phyloP scores from a whole-genome alignment of 78 protist genomes.

The Guillardia theta region DNA sequence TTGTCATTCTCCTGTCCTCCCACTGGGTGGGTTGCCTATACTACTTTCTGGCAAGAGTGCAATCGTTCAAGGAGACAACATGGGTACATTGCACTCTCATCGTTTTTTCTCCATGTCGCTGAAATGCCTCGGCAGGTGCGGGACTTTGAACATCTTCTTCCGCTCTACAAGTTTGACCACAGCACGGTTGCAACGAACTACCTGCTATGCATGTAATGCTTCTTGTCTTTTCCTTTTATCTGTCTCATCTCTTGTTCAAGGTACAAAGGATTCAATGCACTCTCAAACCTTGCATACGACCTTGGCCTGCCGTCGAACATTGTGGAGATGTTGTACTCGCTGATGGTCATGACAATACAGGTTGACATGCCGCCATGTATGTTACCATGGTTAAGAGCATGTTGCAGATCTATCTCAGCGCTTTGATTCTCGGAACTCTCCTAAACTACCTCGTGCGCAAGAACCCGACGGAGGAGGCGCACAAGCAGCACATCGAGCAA shows the following conservation, averaged over 20 bases:
- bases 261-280: neutral
- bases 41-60: too few species aligned
- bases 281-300: neutral
- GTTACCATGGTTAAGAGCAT: neutral
- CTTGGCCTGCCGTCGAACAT: neutral
- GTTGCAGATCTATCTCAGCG: neutral
- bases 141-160: neutral
- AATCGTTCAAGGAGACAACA: too few species aligned
- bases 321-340: neutral
- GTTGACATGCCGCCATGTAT: neutral
- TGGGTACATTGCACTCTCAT: too few species aligned
- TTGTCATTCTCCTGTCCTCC: neutral
- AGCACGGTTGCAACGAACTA: neutral
- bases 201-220: neutral
- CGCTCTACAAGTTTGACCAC: neutral
- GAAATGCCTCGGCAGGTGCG: too few species aligned
- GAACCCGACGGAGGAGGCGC: neutral
- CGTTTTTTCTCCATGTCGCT: too few species aligned
- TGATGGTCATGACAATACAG: neutral
- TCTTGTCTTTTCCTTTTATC: too few species aligned
- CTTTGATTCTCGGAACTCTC: neutral
- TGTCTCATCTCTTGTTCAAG: too few species aligned
- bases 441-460: neutral
- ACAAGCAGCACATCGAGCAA: neutral
- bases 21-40: constrained; percentile 20